phyloP scores from a whole-genome alignment of 306 rosid species.

The Castanopsis chinensis region DNA sequence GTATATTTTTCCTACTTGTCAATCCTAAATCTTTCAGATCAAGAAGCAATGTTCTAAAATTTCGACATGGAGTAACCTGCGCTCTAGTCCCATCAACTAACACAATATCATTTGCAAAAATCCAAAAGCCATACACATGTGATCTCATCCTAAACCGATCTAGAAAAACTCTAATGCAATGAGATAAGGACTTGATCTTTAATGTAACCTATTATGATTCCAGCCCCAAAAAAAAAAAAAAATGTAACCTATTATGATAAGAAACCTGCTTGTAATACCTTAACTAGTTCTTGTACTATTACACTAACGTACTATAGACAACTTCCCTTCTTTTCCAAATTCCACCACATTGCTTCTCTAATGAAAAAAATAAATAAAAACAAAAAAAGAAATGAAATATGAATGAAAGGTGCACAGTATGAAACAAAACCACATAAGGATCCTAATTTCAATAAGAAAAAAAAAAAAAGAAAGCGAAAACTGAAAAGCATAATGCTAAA shows the following conservation, averaged over 20 bases:
- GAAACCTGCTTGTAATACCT: background rate
- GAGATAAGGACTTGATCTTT: background rate
- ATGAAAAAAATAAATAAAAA: background rate
- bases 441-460: background rate
- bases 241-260: background rate
- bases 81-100: background rate
- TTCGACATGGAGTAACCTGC: background rate
- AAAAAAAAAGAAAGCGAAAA: background rate
- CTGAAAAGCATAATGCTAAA: background rate
- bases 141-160: background rate
- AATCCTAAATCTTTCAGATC: background rate
- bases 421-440: background rate
- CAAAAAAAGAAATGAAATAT: background rate
- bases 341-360: background rate
- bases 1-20: background rate
- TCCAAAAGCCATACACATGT: background rate
- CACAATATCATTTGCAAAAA: background rate
- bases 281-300: too few relatives aligned
- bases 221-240: too few relatives aligned
- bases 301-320: too few relatives aligned
- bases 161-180: background rate
- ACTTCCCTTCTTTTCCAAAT: background rate
- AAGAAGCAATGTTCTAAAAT: background rate
- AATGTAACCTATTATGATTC: background rate
- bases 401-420: background rate